These are phyloP conservation scores for Botrytis fabae DNA, from an alignment of 2,329 filamentous ascomycete species.

Conservation along the genomic window DNA sequence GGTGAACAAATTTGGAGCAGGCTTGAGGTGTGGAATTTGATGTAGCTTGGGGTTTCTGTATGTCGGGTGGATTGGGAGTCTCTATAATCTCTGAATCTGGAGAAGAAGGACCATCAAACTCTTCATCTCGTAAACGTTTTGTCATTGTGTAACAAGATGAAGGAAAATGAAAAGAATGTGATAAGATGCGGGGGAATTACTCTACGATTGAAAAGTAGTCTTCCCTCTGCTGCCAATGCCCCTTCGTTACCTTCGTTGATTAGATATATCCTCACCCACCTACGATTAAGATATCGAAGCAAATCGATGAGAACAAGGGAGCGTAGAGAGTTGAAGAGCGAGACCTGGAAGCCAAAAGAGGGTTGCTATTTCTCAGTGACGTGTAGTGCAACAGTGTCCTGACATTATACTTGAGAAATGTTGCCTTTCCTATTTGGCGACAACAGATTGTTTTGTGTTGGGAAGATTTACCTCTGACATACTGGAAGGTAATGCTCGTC, in stretches of 20 bases:
- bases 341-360: background rate
- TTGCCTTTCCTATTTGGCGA: background rate
- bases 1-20: constrained; percentile 57
- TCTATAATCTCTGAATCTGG: constrained; percentile 39
- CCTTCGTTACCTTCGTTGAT: background rate
- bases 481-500: background rate
- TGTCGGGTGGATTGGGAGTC: constrained; percentile 21
- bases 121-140: constrained; percentile 59
- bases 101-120: constrained; percentile 46
- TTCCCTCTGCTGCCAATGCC: background rate
- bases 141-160: constrained; percentile 48
- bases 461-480: background rate
- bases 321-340: background rate
- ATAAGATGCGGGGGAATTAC: constrained; percentile 43
- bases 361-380: too few species aligned
- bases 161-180: constrained; percentile 1
- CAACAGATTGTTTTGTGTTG: background rate
- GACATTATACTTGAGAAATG: background rate
- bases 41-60: constrained; percentile 33
- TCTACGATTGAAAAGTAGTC: constrained; percentile 25
- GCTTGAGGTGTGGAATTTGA: constrained; percentile 35
- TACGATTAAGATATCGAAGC: background rate
- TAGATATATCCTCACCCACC: background rate
- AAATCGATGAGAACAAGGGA: background rate
- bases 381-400: background rate